These are phyloP conservation scores for Dendrobium officinale DNA, from an alignment of 106 monocot genomes.

Conservation along the genomic window DNA sequence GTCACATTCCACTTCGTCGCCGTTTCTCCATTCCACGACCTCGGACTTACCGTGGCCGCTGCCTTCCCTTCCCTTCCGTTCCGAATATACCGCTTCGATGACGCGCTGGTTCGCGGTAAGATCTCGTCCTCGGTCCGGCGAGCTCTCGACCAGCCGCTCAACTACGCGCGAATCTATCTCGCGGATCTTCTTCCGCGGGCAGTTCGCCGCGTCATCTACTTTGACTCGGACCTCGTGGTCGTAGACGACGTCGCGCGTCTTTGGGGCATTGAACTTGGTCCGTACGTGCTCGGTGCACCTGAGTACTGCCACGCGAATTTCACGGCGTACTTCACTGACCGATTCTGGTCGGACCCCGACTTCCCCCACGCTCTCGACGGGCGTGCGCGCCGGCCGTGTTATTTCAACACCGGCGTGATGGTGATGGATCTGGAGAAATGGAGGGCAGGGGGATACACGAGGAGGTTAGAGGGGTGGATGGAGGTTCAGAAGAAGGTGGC, in stretches of 20 bases:
- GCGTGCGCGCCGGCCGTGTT: conserved; percentile 43
- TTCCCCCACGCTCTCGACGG: conserved; percentile 28
- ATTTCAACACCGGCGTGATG: conserved; percentile 94
- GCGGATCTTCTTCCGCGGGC: conserved; percentile 44
- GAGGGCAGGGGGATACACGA: conserved; percentile 52
- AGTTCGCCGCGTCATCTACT: conserved; percentile 62
- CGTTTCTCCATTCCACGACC: conserved; percentile 16
- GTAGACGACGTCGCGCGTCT: conserved; percentile 69
- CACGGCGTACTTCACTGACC: conserved; percentile 68
- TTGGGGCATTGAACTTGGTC: conserved; percentile 48
- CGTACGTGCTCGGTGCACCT: conserved; percentile 52
- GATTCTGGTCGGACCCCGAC: conserved; percentile 39
- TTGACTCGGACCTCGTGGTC: conserved; percentile 84
- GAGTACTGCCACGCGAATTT: conserved; percentile 99
- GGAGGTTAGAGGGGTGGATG: conserved; percentile 69
- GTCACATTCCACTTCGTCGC: conserved; percentile 57
- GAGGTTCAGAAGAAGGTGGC: conserved; percentile 55
- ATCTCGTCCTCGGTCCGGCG: conserved; percentile 83
- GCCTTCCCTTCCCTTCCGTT: conserved; percentile 60
- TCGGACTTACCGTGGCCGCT: conserved; percentile 25
- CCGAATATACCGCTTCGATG: conserved; percentile 59
- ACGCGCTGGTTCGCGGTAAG: conserved; percentile 41
- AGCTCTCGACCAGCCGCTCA: conserved; percentile 94
- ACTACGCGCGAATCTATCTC: conserved; percentile 91
- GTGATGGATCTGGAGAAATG: conserved; percentile 70